Percentiles rank a stretch among this genome's conserved stretches.
These are phyloP conservation scores for Fusarium humuli DNA, from an alignment of 2,329 filamentous ascomycete genomes.

Conservation along the genomic window DNA sequence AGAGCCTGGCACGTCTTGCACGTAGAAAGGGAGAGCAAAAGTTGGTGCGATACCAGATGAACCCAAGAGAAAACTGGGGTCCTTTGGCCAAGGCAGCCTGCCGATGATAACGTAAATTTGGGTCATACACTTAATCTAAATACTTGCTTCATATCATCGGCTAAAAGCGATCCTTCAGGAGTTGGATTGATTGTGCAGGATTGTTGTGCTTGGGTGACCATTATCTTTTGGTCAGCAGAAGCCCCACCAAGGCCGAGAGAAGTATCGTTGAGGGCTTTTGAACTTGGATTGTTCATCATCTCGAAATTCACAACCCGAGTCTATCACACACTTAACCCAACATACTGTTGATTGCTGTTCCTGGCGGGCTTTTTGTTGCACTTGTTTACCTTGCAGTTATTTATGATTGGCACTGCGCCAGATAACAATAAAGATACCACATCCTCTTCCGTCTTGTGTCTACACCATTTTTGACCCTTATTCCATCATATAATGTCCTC, in stretches of 20 bases:
- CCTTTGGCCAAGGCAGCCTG: conserved; percentile 74
- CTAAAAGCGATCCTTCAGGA: conserved; percentile 20
- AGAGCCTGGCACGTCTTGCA: conserved; percentile 77
- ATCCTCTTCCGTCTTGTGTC: neutral
- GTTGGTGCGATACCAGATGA: conserved; percentile 87
- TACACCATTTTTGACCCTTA: neutral
- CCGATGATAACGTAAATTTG: conserved; percentile 46
- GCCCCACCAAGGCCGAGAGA: conserved; percentile 36
- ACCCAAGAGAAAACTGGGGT: conserved; percentile 94
- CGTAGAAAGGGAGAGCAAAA: conserved; percentile 75
- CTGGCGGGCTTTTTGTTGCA: neutral
- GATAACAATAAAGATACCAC: conserved; percentile 29
- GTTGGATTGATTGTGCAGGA: conserved; percentile 17
- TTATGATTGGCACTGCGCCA: conserved; percentile 29
- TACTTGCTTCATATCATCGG: neutral
- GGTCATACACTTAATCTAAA: neutral
- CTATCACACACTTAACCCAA: neutral
- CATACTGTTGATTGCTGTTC: neutral
- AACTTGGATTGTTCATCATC: conserved; percentile 21
- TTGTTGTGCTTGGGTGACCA: conserved; percentile 9
- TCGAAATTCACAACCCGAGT: neutral
- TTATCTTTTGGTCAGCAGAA: conserved; percentile 31
- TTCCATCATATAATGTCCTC: conserved; percentile 21
- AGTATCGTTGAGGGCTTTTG: conserved; percentile 21
- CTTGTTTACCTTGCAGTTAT: neutral